Evolutionary conservation across 2,329 filamentous ascomycete genomes (phyloP).

Genomic region (Pyricularia grisea): DNA sequence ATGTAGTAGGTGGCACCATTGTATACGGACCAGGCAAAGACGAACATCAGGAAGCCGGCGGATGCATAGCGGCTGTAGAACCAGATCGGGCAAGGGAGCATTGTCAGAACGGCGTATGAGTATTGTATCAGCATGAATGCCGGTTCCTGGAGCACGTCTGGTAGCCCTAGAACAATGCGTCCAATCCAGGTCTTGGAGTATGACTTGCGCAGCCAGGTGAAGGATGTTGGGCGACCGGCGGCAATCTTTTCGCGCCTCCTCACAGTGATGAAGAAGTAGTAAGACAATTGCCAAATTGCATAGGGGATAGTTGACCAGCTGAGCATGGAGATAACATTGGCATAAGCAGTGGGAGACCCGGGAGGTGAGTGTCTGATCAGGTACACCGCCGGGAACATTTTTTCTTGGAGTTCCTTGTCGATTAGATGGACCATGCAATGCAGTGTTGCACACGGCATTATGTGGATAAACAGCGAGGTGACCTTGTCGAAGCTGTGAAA

Average conservation of each 20-base stretch:
- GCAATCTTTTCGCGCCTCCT: constrained; percentile 93
- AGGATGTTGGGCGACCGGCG: constrained; percentile 88
- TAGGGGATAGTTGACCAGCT: constrained; percentile 92
- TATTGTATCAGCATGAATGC: constrained; percentile 98
- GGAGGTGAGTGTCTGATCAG: constrained; percentile 61
- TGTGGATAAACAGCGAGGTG: constrained; percentile 96
- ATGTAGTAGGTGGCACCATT: constrained; percentile 98
- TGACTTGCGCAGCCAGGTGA: constrained; percentile 90
- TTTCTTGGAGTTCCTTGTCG: constrained; percentile 51
- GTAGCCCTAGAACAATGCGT: constrained; percentile 70
- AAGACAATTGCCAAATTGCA: constrained; percentile 81
- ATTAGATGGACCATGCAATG: constrained; percentile 88
- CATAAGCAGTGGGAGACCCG: constrained; percentile 72
- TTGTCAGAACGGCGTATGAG: constrained; percentile 78
- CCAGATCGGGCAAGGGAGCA: constrained; percentile 92
- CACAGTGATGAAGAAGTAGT: constrained; percentile 93
- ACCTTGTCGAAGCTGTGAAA: constrained; percentile 99
- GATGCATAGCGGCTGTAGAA: constrained; percentile 82
- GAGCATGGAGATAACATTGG: constrained; percentile 72
- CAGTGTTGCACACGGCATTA: constrained; percentile 92
- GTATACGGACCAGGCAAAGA: constrained; percentile 95
- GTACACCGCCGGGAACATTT: constrained; percentile 77
- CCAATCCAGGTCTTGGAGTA: constrained; percentile 89
- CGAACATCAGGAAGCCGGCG: constrained; percentile 61
- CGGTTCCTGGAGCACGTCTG: constrained; percentile 67